Evolutionary conservation across 306 rosid genomes (phyloP), one percentile per base, ranked within the genome.

Genomic region (Gastrolobium bilobum): DNA sequence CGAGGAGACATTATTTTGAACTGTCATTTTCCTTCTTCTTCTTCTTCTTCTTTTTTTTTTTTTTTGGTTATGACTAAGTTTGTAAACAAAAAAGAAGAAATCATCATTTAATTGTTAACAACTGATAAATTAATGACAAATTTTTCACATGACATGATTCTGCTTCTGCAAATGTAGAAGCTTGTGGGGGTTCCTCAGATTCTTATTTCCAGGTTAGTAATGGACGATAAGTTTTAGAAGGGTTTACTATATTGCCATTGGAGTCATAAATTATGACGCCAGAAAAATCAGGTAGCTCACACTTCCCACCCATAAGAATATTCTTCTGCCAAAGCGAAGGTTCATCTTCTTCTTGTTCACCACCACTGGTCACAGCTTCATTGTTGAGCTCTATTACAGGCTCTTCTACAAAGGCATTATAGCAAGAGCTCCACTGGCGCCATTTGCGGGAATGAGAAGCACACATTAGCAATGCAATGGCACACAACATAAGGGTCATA

Each of bases 261-360:
- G 90, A 46, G 63, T 95, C 89, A 11, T 95, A 95, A 15, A 95
- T 90, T 37, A 95, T 95, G 83, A 93, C 93, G 5, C 99, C 99
- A 0, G 98, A 95, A 75, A 87, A 95, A 68, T 95, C 97, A 0
- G 97, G 99, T 15, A 95, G 93, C 68, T 95, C 88, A 13, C 99
- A 93, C 87, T 93, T 90, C 4, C 98, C 98, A 0, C 99, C 98
- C 98, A 93, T 93, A 10, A 93, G 90, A 7, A 95, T 95, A 77
- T 93, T 95, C 90, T 88, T 92, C 84, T 90, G 91, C 99, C 99
- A 91, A 11, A 92, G 50, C 2, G 98, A 81, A 80, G 34, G 85
- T 69, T 74, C 87, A 29, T 79, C 86, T 77, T 74, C 83, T 34
- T 85, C 82, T 14, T 87, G 85, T 37, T 73, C 63, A 30, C 70